Evolutionary conservation across 306 rosid species (phyloP).

Genomic region (Medicago lupulina): DNA sequence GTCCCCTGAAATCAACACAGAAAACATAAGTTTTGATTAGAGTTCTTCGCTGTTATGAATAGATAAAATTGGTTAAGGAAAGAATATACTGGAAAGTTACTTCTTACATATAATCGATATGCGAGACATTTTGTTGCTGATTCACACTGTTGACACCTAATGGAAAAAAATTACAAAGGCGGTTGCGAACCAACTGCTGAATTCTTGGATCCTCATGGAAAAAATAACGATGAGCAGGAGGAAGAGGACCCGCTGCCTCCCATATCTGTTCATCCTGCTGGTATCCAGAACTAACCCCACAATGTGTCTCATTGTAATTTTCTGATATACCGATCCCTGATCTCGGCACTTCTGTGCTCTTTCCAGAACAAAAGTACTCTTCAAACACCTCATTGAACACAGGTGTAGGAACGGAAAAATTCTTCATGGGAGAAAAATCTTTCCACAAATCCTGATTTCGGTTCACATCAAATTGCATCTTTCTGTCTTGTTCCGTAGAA

Average conservation of each 20-base stretch:
- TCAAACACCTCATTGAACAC: slow-evolving; percentile 76
- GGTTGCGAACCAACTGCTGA: slow-evolving; percentile 60
- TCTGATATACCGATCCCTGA: slow-evolving; percentile 30
- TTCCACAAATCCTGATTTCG: slow-evolving; percentile 67
- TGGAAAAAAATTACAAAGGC: slow-evolving; percentile 68
- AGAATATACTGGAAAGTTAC: slow-evolving; percentile 38
- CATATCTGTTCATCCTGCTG: slow-evolving; percentile 50
- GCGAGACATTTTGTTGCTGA: slow-evolving; percentile 56
- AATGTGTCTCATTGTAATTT: slow-evolving; percentile 26
- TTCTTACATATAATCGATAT: slow-evolving; percentile 93
- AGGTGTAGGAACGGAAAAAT: slow-evolving; percentile 71
- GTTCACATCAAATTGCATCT: slow-evolving; percentile 24
- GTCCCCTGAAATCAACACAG: slow-evolving; percentile 70
- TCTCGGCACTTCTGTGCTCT: slow-evolving; percentile 42
- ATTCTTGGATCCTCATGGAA: slow-evolving; percentile 74
- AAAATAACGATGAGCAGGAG: slow-evolving; percentile 79
- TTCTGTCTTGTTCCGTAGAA: slow-evolving; percentile 43
- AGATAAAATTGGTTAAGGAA: slow-evolving; percentile 19
- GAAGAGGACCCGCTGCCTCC: slow-evolving; percentile 53
- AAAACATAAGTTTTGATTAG: neutral
- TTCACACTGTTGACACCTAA: slow-evolving; percentile 60
- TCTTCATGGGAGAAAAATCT: slow-evolving; percentile 60
- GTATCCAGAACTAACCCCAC: slow-evolving; percentile 38
- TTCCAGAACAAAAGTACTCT: slow-evolving; percentile 62
- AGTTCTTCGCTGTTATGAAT: neutral